Percentiles rank a stretch among this genome's conserved stretches.
Evolutionary conservation across 2,329 filamentous ascomycete species (phyloP).

Genomic region (Talaromyces piceae): DNA sequence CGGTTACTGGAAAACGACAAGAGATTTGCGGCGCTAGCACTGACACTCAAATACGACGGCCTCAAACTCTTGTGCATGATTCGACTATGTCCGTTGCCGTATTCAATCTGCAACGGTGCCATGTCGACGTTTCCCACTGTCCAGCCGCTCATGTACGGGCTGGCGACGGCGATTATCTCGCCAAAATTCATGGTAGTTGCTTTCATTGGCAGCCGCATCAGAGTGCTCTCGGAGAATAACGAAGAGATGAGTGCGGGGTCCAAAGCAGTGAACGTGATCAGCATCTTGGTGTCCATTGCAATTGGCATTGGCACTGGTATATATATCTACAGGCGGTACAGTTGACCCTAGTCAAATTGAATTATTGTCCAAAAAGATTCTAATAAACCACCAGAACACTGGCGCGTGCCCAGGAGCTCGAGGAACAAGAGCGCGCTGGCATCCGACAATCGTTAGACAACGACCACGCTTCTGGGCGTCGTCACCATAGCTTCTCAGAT

Average conservation of each 20-base stretch:
- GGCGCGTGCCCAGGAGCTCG: slow-evolving; percentile 42
- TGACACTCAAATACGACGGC: slow-evolving; percentile 86
- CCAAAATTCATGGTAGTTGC: slow-evolving; percentile 88
- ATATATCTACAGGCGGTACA: slow-evolving; percentile 69
- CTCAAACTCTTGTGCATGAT: slow-evolving; percentile 86
- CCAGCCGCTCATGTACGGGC: slow-evolving; percentile 62
- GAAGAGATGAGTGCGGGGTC: slow-evolving; percentile 73
- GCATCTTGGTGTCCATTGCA: slow-evolving; percentile 63
- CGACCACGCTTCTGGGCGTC: slow-evolving; percentile 28
- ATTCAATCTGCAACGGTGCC: slow-evolving; percentile 88
- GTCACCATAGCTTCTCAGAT: slow-evolving; percentile 28
- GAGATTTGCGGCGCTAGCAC: slow-evolving; percentile 77
- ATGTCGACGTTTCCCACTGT: slow-evolving; percentile 90
- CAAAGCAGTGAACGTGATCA: slow-evolving; percentile 75
- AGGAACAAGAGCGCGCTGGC: slow-evolving; percentile 39
- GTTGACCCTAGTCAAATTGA: slow-evolving; percentile 8
- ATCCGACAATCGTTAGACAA: slow-evolving; percentile 28
- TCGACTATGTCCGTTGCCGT: slow-evolving; percentile 84
- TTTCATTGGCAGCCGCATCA: slow-evolving; percentile 81
- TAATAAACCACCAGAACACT: slow-evolving; percentile 32
- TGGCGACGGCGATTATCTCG: slow-evolving; percentile 72
- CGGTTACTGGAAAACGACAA: slow-evolving; percentile 73
- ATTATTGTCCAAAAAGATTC: not conserved
- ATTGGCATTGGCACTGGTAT: slow-evolving; percentile 71
- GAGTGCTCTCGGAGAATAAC: slow-evolving; percentile 71